Conservation (phyloP, 2,329 filamentous ascomycete genomes). For the Aspergillus japonicus region DNA sequence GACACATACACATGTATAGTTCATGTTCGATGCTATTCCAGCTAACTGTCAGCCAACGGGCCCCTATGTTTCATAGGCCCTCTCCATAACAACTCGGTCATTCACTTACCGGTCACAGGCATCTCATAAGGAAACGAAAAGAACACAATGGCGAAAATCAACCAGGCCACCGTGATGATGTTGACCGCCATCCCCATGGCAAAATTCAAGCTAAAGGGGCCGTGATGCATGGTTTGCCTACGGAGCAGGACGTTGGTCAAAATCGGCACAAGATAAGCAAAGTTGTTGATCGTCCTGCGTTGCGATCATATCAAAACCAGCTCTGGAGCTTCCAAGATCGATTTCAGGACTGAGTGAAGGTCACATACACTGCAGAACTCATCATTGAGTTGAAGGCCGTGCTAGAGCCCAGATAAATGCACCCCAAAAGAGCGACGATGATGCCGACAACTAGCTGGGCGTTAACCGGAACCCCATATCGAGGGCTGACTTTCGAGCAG, state of each 20-base stretch:
- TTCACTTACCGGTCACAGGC: slow-evolving; percentile 31
- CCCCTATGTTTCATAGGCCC: not conserved
- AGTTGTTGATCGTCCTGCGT: slow-evolving; percentile 46
- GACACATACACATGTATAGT: slow-evolving; percentile 51
- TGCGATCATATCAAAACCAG: not conserved
- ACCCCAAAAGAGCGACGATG: slow-evolving; percentile 58
- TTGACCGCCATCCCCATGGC: slow-evolving; percentile 46
- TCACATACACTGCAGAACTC: slow-evolving; percentile 21
- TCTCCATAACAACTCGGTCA: not conserved
- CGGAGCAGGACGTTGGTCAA: slow-evolving; percentile 47
- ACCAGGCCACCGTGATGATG: slow-evolving; percentile 48
- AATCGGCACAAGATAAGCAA: slow-evolving; percentile 49
- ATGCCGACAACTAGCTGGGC: slow-evolving; percentile 53
- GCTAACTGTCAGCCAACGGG: not conserved
- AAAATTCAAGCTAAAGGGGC: slow-evolving; percentile 47
- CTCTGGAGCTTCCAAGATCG: too few relatives aligned
- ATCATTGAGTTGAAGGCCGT: slow-evolving; percentile 63
- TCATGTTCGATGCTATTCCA: slow-evolving; percentile 44
- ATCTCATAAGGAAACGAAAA: slow-evolving; percentile 46
- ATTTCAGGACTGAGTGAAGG: not conserved
- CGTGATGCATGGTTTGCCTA: slow-evolving; percentile 44
- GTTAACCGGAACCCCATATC: slow-evolving; percentile 51
- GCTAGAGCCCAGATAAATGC: slow-evolving; percentile 64
- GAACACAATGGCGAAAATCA: slow-evolving; percentile 51
- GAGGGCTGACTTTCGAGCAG: slow-evolving; percentile 44